A percentile compares a stretch with the other conserved stretches of the same genome.
Evolutionary conservation across 495 filamentous ascomycete genomes (phyloP).

Genomic region (Aspergillus affinis): DNA sequence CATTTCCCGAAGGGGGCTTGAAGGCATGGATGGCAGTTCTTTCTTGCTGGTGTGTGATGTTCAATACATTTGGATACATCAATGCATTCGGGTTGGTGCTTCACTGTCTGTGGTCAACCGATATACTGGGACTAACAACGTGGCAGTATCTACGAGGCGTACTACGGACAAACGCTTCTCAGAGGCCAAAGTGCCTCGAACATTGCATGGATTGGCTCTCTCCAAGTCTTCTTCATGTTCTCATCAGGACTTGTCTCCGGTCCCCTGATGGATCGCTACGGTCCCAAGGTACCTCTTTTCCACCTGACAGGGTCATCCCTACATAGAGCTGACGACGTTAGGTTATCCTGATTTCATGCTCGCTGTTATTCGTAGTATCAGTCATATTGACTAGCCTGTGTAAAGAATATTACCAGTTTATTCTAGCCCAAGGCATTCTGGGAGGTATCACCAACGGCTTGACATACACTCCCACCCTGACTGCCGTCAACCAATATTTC

Average conservation of each 20-base stretch:
- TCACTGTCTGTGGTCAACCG: background rate
- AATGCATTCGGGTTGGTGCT: slow-evolving; percentile 47
- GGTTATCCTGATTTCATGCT: slow-evolving; percentile 16
- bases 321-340: background rate
- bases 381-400: slow-evolving; percentile 54
- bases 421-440: slow-evolving; percentile 55
- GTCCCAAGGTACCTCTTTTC: slow-evolving; percentile 17
- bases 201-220: slow-evolving; percentile 49
- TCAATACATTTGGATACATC: slow-evolving; percentile 57
- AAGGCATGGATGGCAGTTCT: slow-evolving; percentile 58
- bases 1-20: slow-evolving; percentile 50
- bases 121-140: background rate
- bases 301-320: background rate
- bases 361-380: slow-evolving; percentile 24
- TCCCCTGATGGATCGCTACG: slow-evolving; percentile 29
- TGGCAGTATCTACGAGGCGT: slow-evolving; percentile 29
- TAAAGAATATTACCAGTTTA: slow-evolving; percentile 55
- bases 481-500: slow-evolving; percentile 35
- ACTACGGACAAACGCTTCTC: slow-evolving; percentile 27
- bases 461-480: slow-evolving; percentile 31
- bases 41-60: slow-evolving; percentile 56
- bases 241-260: slow-evolving; percentile 25
- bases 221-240: slow-evolving; percentile 37
- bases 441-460: slow-evolving; percentile 39
- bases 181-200: slow-evolving; percentile 21